A percentile compares a stretch with the other conserved stretches of the same genome.
Evolutionary conservation across 2,329 filamentous ascomycete species (phyloP).

Genomic region (Niveomyces coronatus): DNA sequence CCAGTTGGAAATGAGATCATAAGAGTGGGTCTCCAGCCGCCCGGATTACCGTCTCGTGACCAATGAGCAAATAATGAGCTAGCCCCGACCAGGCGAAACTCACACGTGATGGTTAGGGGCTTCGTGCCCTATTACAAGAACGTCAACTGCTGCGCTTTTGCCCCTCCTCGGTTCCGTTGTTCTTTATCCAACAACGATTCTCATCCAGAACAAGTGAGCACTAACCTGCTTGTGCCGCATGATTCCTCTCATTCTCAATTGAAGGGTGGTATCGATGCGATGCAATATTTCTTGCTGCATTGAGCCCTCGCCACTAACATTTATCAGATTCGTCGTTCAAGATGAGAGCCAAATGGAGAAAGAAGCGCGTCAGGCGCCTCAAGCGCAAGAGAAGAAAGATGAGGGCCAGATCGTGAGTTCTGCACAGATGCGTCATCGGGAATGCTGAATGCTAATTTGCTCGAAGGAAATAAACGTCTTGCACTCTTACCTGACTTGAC

Average conservation of each 20-base stretch:
- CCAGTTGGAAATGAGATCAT: not conserved
- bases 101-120: slow-evolving; percentile 26
- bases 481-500: slow-evolving; percentile 46
- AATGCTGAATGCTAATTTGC: slow-evolving; percentile 24
- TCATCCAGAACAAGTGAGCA: slow-evolving; percentile 35
- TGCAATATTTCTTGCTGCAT: not conserved
- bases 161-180: slow-evolving; percentile 23
- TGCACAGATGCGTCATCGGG: not conserved
- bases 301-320: no score
- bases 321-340: slow-evolving; percentile 35
- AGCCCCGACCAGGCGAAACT: slow-evolving; percentile 6
- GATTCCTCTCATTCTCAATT: no score
- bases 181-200: slow-evolving; percentile 35
- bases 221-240: no score
- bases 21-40: not conserved
- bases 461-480: slow-evolving; percentile 57
- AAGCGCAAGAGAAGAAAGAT: slow-evolving; percentile 99
- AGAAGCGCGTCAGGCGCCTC: slow-evolving; percentile 98
- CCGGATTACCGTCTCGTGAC: slow-evolving; percentile 1
- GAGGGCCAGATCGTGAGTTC: slow-evolving; percentile 83
- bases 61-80: not conserved
- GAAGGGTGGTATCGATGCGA: not conserved
- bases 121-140: slow-evolving; percentile 26
- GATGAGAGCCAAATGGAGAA: slow-evolving; percentile 98
- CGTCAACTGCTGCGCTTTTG: slow-evolving; percentile 20